Conservation (phyloP, 441 rosid species). For the Populus trichocarpa region DNA sequence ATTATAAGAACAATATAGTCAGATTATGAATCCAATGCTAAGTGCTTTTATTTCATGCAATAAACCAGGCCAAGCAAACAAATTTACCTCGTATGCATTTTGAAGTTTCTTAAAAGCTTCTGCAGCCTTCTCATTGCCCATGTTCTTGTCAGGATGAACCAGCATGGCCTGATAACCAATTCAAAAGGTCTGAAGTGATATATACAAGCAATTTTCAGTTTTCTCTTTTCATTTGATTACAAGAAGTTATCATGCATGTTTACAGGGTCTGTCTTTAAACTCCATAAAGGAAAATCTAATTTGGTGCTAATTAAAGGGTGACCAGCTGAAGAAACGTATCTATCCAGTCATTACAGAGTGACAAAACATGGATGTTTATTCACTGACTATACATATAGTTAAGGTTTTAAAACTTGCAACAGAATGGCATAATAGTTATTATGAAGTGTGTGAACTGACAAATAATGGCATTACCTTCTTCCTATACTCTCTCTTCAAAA, state of each 20-base stretch:
- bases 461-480: conserved; percentile 62
- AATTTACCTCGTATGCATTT: conserved; percentile 86
- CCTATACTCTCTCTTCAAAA: conserved; percentile 84
- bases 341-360: not conserved
- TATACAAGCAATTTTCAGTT: not conserved
- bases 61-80: conserved; percentile 17
- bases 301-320: not conserved
- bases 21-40: conserved; percentile 10
- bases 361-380: not conserved
- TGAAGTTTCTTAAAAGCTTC: conserved; percentile 99
- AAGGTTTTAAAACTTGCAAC: not conserved
- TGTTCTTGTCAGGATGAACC: conserved; percentile 99
- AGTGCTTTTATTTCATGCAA: not conserved
- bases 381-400: not conserved
- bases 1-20: not conserved
- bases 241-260: conserved; percentile 13
- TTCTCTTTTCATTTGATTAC: not conserved
- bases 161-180: conserved; percentile 72
- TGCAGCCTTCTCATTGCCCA: conserved; percentile 96
- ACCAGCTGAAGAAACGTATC: not conserved
- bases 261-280: not conserved
- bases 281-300: conserved; percentile 1
- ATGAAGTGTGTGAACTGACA: conserved; percentile 14
- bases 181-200: not conserved
- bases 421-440: conserved; percentile 1